Base-by-base conservation (phyloP, 805 yeast species). In the Cyberlindnera galapagoensis region DNA sequence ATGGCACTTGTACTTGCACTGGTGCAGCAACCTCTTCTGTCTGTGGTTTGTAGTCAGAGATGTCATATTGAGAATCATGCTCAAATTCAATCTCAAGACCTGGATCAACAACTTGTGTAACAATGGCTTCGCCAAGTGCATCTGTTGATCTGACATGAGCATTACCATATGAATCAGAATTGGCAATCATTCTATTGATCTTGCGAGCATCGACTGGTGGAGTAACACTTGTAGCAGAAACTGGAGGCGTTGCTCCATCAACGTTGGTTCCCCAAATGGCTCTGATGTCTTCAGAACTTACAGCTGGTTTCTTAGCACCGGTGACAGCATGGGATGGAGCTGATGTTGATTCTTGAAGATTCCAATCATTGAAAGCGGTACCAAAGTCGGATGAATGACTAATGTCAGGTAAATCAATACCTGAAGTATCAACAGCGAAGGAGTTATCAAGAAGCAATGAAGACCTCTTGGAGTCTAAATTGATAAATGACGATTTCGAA, bases 361-460 rank as follows among this genome's bases (percentile, higher is more conserved):
- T 49, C 47, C 65, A 56, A 13, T 54, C 54, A 18, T 52, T 52
- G 46, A 70, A 67, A 27, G 67, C 68, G 28, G 53, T 52, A 29
- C 60, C 73, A 47, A 70, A 64, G 11, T 69, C 74, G 3, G 75
- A 68, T 26, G 67, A 69, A 21, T 59, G 60, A 1, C 72, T 62
- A 18, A 68, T 30, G 38, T 71, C 71, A 4, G 76, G 76, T 30
- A 71, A 54, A 24, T 23, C 34, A 23, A 33, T 7, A 6, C 33
- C 44, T 3, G 43, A 38, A 7, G 34, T 19, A 17, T 43, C 31
- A 19, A 23, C 35, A 20, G 28, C 34, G n/a, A 27, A 25, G 19
- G 34, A 30, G 12, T 19, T 10, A n/a, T 36, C 38, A 9, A 36
- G 24, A 19, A 26, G 20, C 11, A 35, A 9, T 2, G 54, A 49